A percentile compares a stretch with the other conserved stretches of the same genome.
Evolutionary conservation across 2,329 filamentous ascomycete species (phyloP).

Genomic region (Zymoseptoria brevis): DNA sequence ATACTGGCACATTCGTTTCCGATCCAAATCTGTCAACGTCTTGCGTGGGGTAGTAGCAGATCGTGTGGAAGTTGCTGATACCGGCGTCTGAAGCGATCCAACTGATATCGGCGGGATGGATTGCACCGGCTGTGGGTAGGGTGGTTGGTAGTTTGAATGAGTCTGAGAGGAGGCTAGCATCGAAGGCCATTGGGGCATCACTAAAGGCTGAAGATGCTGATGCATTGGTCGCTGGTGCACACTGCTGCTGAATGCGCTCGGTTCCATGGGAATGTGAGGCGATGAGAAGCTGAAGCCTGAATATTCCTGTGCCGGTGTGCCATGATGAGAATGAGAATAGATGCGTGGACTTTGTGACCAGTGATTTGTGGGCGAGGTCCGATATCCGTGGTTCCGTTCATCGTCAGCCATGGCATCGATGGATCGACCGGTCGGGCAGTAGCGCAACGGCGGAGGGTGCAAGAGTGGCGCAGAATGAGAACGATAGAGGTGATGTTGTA

Average conservation of each 20-base stretch:
- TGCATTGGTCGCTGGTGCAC: slow-evolving; percentile 46
- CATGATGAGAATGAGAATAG: slow-evolving; percentile 52
- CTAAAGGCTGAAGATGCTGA: slow-evolving; percentile 58
- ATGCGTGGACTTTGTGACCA: slow-evolving; percentile 23
- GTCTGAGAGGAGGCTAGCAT: slow-evolving; percentile 62
- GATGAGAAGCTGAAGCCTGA: slow-evolving; percentile 55
- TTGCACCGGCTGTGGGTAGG: slow-evolving; percentile 50
- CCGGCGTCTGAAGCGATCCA: slow-evolving; percentile 46
- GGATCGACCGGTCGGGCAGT: slow-evolving; percentile 1
- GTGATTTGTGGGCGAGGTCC: slow-evolving; percentile 21
- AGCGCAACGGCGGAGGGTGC: not conserved
- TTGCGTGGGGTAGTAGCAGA: slow-evolving; percentile 38
- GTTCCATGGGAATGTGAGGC: slow-evolving; percentile 53
- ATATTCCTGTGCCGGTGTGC: slow-evolving; percentile 64
- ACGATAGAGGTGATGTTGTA: slow-evolving; percentile 11
- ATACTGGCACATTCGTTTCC: slow-evolving; percentile 87
- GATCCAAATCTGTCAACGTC: slow-evolving; percentile 85
- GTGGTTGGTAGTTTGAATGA: slow-evolving; percentile 50
- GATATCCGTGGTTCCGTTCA: slow-evolving; percentile 21
- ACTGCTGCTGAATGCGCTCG: slow-evolving; percentile 44
- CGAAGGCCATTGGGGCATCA: slow-evolving; percentile 75
- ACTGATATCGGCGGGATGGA: slow-evolving; percentile 37
- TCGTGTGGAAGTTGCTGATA: slow-evolving; percentile 40
- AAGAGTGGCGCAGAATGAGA: slow-evolving; percentile 4
- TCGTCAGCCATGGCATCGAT: slow-evolving; percentile 27